Evolutionary conservation across 768 basidiomycete species (phyloP), one percentile per base, ranked within the genome.

Genomic region (Suillus lakei): DNA sequence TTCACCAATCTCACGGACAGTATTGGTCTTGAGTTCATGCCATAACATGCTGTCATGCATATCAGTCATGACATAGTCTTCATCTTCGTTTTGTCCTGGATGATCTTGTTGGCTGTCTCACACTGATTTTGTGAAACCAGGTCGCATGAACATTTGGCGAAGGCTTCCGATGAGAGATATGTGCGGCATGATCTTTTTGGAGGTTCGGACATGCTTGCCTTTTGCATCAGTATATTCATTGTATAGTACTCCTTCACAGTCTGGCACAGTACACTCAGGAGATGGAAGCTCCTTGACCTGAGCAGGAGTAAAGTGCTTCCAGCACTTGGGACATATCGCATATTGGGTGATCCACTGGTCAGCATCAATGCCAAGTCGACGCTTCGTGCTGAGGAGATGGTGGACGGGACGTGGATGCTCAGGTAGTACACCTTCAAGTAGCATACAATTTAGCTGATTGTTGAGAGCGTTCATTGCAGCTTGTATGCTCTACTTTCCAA

Each of bases 351-450:
- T 76, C 46, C 63, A 64, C n/a, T 64, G 64, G 41, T 76, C 71
- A 2, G 72, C 64, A 41, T 76, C 74, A 26, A 76, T 63, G 3
- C 74, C 70, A 30, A 75, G 71, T 3, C 70, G 68, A n/a, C 63
- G 53, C 46, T 71, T 70, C 4, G 67, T 67, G 15, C 68, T 60
- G 26, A 36, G 30, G 53, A 67, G 63, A n/a, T 58, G 44, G 23
- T 41, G 18, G 10, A 69, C 63, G 28, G 68, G 68, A 5, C 58
- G 43, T 15, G 63, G 63, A 41, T 46, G 26, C 26, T 53, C 34
- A 12, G 67, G 68, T 50, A 69, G 38, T 13, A 50, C 34, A 18
- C 59, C 67, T 64, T 60, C 3, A 9, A 44, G 7, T 1, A 44
- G 43, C 43, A 44, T 44, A 44, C 43, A 44, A 8, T 44, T 44